Conservation (phyloP, 306 rosid genomes). For the Vigna unguiculata region DNA sequence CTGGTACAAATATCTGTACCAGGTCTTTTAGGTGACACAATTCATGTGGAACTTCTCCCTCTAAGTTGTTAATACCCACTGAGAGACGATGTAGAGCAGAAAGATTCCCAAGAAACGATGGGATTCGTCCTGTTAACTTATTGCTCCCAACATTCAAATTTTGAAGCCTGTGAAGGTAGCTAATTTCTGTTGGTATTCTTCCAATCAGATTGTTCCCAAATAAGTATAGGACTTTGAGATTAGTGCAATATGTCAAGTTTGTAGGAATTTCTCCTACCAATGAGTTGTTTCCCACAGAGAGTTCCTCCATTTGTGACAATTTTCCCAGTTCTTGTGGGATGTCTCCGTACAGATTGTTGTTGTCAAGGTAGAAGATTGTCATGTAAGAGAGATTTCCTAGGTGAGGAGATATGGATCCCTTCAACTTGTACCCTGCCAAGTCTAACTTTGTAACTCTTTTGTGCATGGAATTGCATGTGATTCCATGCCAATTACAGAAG, state of each 20-base stretch:
- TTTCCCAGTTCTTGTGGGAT: constrained; percentile 42
- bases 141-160: not conserved
- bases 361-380: not conserved
- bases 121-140: constrained; percentile 14
- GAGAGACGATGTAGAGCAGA: not conserved
- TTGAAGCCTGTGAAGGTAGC: not conserved
- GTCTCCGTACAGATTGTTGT: constrained; percentile 33
- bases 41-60: constrained; percentile 39
- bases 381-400: constrained; percentile 48
- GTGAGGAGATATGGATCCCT: constrained; percentile 45
- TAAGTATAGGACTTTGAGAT: not conserved
- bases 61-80: not conserved
- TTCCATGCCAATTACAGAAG: not conserved
- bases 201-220: constrained; percentile 7
- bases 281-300: not conserved
- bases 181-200: not conserved
- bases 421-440: not conserved
- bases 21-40: not conserved
- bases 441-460: constrained; percentile 39
- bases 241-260: not conserved
- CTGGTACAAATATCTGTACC: fast-evolving
- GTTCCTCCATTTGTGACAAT: constrained; percentile 25
- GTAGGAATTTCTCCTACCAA: not conserved
- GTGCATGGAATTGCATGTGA: constrained; percentile 31
- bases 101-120: constrained; percentile 42